Evolutionary conservation across 2,329 filamentous ascomycete species (phyloP), one percentile per base, ranked within the genome.

Genomic region (Hymenoscyphus fructigenus): DNA sequence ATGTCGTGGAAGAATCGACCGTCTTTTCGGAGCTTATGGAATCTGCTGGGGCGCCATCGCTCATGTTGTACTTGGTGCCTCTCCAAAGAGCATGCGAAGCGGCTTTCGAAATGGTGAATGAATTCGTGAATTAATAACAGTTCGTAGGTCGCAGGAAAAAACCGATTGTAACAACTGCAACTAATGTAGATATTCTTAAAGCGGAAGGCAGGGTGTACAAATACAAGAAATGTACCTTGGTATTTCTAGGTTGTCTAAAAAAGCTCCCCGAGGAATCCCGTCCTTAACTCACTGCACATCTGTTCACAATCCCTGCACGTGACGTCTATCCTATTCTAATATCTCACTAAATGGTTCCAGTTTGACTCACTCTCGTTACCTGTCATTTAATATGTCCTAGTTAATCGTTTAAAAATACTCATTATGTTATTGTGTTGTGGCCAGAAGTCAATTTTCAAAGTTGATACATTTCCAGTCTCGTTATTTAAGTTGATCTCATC

Each of bases 11-110:
- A 57, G 65, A 60, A 59, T 67, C 59, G 66, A 65, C 65, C 63
- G 61, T 66, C 62, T 63, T 61, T 67, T 63, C 66, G 57, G 65
- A 53, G 60, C 44, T 58, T 44, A 65, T 62, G 61, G 67, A 62
- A 63, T 67, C 68, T 65, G 66, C 57, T 68, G 62, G 61, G 65
- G 59, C 68, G 69, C 71, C 70, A 69, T 73, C 67, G 71, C 70
- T 74, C 73, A 75, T 75, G 59, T 62, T 72, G 65, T 60, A 61
- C 57, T 62, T 47, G 61, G 53, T 65, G 10, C 47, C 23, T 28
- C 56, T 17, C n/a, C 9, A 61, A 60, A 64, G 50, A 66, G 67
- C 66, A 70, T 66, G 36, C 36, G 60, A 41, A 26, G 14, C 20
- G 29, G 20, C n/a, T 20, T 57, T 32, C 29, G 23, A 55, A 20